Conservation (phyloP, 148 eudicot genomes). For the Rhododendron ferrugineum region DNA sequence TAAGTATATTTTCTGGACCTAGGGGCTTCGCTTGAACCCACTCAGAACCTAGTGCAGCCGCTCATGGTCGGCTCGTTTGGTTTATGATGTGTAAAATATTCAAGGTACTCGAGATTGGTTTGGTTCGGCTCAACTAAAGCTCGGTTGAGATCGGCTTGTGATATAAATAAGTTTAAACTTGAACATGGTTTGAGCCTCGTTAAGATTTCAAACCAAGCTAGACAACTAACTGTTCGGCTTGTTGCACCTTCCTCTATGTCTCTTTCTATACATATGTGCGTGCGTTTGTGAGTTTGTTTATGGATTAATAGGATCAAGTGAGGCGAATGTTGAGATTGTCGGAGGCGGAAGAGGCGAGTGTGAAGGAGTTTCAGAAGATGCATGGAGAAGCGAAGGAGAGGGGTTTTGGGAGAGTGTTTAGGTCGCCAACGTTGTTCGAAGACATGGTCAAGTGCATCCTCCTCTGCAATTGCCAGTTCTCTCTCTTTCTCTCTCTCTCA, state of each 20-base stretch:
- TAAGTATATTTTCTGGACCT: no score
- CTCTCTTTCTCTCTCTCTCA: conserved; percentile 7
- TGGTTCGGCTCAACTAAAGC: not conserved
- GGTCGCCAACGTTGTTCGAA: conserved; percentile 80
- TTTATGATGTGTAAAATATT: no score
- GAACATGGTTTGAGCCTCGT: not conserved
- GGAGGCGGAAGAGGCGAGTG: conserved; percentile 42
- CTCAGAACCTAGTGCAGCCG: no score
- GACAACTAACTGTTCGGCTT: not conserved
- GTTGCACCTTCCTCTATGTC: not conserved
- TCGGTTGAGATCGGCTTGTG: not conserved
- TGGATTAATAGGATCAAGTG: conserved; percentile 44
- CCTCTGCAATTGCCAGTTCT: conserved; percentile 60
- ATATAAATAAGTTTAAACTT: no score
- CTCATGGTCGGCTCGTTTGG: no score
- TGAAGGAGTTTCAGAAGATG: conserved; percentile 50
- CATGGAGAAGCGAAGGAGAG: conserved; percentile 38
- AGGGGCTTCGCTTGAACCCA: no score
- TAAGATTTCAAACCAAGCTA: not conserved
- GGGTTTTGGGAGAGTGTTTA: conserved; percentile 68
- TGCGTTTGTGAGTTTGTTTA: not conserved
- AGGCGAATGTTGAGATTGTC: conserved; percentile 67
- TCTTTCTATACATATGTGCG: not conserved
- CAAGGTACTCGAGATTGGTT: no score
- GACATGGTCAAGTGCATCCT: conserved; percentile 81